These are phyloP conservation scores for Seiridium unicorne DNA, from an alignment of 2,329 filamentous ascomycete species.

Conservation along the genomic window DNA sequence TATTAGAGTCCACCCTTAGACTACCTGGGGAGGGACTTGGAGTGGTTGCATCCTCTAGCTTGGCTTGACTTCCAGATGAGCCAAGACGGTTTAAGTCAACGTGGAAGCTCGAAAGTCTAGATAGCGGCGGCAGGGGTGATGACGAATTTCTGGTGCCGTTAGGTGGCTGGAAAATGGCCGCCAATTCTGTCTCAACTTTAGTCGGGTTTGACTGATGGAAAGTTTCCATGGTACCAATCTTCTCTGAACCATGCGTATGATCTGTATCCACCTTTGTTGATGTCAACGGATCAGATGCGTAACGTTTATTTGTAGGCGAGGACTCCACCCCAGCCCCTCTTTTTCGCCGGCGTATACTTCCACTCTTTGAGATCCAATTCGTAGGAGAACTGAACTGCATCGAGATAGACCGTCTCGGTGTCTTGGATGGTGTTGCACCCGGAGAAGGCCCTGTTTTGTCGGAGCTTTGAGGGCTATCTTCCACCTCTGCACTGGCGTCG, in stretches of 20 bases:
- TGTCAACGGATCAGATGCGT: slow-evolving; percentile 52
- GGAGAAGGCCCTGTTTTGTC: slow-evolving; percentile 22
- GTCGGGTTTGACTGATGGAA: slow-evolving; percentile 22
- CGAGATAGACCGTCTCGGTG: slow-evolving; percentile 53
- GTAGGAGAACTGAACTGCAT: slow-evolving; percentile 58
- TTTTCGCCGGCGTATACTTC: slow-evolving; percentile 57
- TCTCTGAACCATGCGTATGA: slow-evolving; percentile 17
- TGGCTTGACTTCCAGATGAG: slow-evolving; percentile 34
- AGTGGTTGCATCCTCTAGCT: slow-evolving; percentile 16
- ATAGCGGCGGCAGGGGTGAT: slow-evolving; percentile 55
- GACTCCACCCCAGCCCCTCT: slow-evolving; percentile 35
- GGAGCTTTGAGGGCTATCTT: slow-evolving; percentile 22
- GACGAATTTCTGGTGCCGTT: slow-evolving; percentile 44
- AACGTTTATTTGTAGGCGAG: slow-evolving; percentile 43
- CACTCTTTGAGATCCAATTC: slow-evolving; percentile 54
- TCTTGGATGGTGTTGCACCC: slow-evolving; percentile 41
- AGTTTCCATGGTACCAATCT: slow-evolving; percentile 23
- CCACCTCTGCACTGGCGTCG: slow-evolving; percentile 15
- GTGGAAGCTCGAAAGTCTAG: slow-evolving; percentile 53
- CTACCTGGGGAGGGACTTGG: slow-evolving; percentile 12
- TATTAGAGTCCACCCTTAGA: slow-evolving; percentile 24
- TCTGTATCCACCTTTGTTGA: slow-evolving; percentile 24
- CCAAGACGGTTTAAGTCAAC: slow-evolving; percentile 49
- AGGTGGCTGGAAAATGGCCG: slow-evolving; percentile 26
- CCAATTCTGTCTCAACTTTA: slow-evolving; percentile 26